Base-by-base conservation (phyloP, 768 basidiomycete species). In the Boletus patriciae region DNA sequence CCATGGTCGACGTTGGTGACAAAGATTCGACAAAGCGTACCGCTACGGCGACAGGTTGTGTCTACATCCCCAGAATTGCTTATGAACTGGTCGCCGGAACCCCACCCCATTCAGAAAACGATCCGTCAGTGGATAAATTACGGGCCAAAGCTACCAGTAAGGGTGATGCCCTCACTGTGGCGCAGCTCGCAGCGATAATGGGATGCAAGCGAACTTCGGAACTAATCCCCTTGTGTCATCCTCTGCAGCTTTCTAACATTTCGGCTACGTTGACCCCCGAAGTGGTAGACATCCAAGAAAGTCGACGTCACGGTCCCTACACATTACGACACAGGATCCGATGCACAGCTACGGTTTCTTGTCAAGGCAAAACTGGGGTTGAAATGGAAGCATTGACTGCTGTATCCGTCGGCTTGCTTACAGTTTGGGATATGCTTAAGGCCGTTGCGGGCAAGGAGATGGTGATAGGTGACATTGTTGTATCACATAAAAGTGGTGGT, bases 331-430 rank as follows among this genome's bases (percentile, higher is more conserved):
- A 80, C 70, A 82, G 77, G 63, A 82, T 92, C 49, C 62, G 78
- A 31, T 91, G 88, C 62, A 71, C 74, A 36, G 89, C 86, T 25
- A 86, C 83, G 9, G 89, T 92, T 36, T 77, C 85, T 40, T 90
- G 87, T 61, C 82, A 86, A 69, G 89, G 90, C 15, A 86, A 85
- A 70, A 92, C 92, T 15, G 90, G 94, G 6, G 90, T 94, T 19
- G 92, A 94, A 76, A 94, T 98, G 89, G 95, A 97, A 73, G 94
- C 93, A 23, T 69, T 95, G 54, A 90, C 87, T n/a, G 87, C 87
- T 23, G 93, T 92, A 10, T 85, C 85, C 2, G 77, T 90, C 31
- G 86, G 86, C 6, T 77, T 91, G 33, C 75, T 95, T 52, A 92
- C 91, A 1, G 85, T 94, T 15, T 96, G 92, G 90, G 92, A 94